These are phyloP conservation scores for Datura wrightii DNA, from an alignment of 257 asterid genomes.

Conservation along the genomic window DNA sequence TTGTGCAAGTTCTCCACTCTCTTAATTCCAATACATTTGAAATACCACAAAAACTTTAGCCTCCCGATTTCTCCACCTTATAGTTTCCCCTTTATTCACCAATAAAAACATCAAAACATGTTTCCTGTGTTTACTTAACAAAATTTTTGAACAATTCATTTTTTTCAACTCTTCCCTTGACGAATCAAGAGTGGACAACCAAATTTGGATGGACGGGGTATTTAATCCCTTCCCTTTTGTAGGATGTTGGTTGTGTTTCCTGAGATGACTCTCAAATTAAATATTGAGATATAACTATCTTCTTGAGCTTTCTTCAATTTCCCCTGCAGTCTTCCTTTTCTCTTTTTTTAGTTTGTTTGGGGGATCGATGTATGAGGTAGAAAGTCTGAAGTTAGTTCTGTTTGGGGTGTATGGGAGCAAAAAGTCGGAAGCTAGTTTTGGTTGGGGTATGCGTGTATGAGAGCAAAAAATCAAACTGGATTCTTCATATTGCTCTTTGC, in stretches of 20 bases:
- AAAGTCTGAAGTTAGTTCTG: neutral
- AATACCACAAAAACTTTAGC: neutral
- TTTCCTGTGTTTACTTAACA: neutral
- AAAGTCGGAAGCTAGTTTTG: neutral
- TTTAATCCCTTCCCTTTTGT: neutral
- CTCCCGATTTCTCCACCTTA: neutral
- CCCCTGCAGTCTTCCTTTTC: neutral
- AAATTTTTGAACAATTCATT: neutral
- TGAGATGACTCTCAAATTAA: neutral
- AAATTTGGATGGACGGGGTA: neutral
- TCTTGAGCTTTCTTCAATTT: neutral
- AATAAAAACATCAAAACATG: neutral
- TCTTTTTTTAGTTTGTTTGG: neutral
- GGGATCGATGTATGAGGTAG: neutral
- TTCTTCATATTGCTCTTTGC: neutral
- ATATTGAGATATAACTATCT: neutral
- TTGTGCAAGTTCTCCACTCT: conserved; percentile 14
- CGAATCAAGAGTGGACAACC: neutral
- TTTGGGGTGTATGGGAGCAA: too few species aligned
- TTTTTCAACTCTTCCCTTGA: neutral
- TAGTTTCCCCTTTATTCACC: neutral
- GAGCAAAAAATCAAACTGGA: neutral
- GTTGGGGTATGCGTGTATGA: neutral
- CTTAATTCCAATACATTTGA: neutral
- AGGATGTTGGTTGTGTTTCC: conserved; percentile 23